These are phyloP conservation scores for Globisporangium paddicum DNA, from an alignment of 352 stramenopile genomes.

Conservation along the genomic window DNA sequence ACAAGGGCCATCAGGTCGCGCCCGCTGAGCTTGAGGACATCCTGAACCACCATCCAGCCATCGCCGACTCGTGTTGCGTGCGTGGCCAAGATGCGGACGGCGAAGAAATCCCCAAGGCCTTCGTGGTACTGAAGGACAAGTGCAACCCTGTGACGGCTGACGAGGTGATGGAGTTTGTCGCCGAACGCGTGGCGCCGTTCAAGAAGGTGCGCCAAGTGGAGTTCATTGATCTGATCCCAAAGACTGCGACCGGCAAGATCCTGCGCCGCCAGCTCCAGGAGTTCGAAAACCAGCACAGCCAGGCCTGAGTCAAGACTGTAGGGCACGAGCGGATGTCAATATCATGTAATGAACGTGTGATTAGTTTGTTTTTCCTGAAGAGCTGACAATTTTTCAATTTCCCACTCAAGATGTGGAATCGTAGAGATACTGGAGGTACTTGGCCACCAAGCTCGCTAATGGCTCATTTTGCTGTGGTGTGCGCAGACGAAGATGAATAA, in stretches of 20 bases:
- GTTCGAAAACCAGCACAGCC: constrained; percentile 22
- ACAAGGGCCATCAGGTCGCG: constrained; percentile 89
- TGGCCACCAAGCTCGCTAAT: too few relatives aligned
- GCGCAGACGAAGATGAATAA: too few relatives aligned
- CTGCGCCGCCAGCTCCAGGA: constrained; percentile 77
- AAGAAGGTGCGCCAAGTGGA: constrained; percentile 88
- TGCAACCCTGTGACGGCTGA: constrained; percentile 38
- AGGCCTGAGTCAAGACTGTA: too few relatives aligned
- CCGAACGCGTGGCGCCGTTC: constrained; percentile 71
- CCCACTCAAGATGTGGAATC: too few relatives aligned
- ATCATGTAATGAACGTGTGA: too few relatives aligned
- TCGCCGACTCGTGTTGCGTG: constrained; percentile 79
- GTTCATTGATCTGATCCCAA: constrained; percentile 89
- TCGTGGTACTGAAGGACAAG: constrained; percentile 70
- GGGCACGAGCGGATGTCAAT: too few relatives aligned
- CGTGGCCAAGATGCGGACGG: constrained; percentile 56
- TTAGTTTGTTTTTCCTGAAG: too few relatives aligned
- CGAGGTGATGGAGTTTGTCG: constrained; percentile 82
- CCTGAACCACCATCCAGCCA: constrained; percentile 57
- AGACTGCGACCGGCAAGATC: constrained; percentile 89
- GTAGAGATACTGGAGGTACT: too few relatives aligned
- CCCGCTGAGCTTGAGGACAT: constrained; percentile 91
- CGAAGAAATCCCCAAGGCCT: constrained; percentile 89
- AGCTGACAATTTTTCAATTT: too few relatives aligned
- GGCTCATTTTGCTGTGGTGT: too few relatives aligned